Conservation (phyloP, 1,284 basidiomycete species). For the Inonotus hispidus region DNA sequence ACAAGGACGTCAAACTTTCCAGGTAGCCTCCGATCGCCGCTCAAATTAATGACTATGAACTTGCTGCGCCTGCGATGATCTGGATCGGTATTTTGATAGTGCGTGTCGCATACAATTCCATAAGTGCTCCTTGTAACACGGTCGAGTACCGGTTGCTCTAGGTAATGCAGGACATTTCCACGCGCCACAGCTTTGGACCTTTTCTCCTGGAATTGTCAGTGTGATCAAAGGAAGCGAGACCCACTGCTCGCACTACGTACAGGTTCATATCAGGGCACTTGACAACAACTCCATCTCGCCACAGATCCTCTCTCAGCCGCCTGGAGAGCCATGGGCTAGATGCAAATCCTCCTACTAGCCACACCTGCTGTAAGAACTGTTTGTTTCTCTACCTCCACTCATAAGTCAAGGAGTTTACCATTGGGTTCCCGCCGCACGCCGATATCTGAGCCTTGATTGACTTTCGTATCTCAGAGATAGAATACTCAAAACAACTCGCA, state of each 20-base stretch:
- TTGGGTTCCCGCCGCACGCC: conserved; percentile 56
- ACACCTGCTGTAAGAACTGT: conserved; percentile 53
- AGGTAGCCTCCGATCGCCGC: conserved; percentile 63
- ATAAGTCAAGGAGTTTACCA: conserved; percentile 29
- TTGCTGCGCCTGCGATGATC: conserved; percentile 52
- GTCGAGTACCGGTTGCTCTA: conserved; percentile 72
- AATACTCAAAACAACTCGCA: conserved; percentile 68
- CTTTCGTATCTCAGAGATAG: conserved; percentile 61
- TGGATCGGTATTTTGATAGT: conserved; percentile 54
- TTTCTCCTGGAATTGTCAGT: too few relatives aligned
- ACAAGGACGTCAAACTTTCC: conserved; percentile 62
- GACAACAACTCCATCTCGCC: conserved; percentile 48
- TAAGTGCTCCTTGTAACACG: conserved; percentile 73
- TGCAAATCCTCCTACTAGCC: conserved; percentile 75
- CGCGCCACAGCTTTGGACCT: conserved; percentile 76
- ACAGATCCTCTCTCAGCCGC: conserved; percentile 61
- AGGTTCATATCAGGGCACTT: conserved; percentile 73
- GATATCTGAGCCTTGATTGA: conserved; percentile 67
- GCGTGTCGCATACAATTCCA: conserved; percentile 66
- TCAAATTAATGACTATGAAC: conserved; percentile 28
- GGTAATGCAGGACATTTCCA: conserved; percentile 76
- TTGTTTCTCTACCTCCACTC: too few relatives aligned
- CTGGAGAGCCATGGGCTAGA: conserved; percentile 72
- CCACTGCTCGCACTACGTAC: too few relatives aligned
- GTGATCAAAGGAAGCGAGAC: too few relatives aligned